These are phyloP conservation scores for Tulasnella sp. DNA, from an alignment of 768 basidiomycete genomes.

Conservation along the genomic window DNA sequence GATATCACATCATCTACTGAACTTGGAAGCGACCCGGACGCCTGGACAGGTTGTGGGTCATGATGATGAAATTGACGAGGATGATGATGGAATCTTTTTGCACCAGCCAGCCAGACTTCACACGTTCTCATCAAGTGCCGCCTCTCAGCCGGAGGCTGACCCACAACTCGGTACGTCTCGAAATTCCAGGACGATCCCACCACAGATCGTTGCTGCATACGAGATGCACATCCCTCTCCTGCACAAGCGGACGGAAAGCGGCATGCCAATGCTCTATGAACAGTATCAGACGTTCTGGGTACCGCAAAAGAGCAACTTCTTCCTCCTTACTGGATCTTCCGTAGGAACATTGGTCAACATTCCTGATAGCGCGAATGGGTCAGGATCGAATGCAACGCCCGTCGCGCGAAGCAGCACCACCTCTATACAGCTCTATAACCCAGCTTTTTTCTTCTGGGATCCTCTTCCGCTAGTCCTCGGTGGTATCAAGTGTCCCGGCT, in stretches of 20 bases:
- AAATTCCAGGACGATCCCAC: not conserved
- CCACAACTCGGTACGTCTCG: too few species aligned
- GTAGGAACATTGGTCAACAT: not conserved
- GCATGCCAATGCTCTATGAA: not conserved
- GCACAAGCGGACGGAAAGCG: not conserved
- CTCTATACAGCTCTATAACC: not conserved
- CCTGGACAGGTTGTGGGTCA: too few species aligned
- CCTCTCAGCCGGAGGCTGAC: too few species aligned
- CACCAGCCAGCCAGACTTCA: too few species aligned
- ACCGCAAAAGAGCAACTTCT: constrained; percentile 3
- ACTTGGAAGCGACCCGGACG: too few species aligned
- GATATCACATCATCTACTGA: too few species aligned
- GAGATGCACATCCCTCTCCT: not conserved
- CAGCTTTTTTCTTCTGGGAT: constrained; percentile 13
- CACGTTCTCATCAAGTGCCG: too few species aligned
- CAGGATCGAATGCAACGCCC: too few species aligned
- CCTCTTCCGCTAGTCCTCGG: not conserved
- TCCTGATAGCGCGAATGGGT: not conserved
- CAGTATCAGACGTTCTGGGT: not conserved
- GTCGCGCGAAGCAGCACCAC: not conserved
- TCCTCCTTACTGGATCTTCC: not conserved
- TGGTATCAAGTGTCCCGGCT: not conserved
- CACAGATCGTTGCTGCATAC: not conserved
- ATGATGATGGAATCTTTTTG: too few species aligned
- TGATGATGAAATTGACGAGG: too few species aligned